Evolutionary conservation across 345 rosid genomes (phyloP), one percentile per base, ranked within the genome.

Genomic region (Salix udensis): DNA sequence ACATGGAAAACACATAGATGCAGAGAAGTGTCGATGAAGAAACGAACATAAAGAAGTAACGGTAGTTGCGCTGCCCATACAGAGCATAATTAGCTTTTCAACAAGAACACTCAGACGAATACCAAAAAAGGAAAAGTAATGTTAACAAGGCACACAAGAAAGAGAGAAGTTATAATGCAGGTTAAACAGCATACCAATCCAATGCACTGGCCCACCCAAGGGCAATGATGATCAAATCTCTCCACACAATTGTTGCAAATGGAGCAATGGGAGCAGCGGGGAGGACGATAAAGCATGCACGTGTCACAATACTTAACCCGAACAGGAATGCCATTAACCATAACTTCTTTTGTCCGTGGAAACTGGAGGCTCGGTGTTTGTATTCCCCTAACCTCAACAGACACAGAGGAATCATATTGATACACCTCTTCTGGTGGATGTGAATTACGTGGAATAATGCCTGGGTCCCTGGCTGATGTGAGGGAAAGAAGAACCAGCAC

Each of bases 191-290:
- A 78, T 89, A 96, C 99, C 95, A 90, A 53, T 82, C 99, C 99
- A 84, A 96, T 88, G 86, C 99, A 96, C 80, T 96, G 99, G 65
- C 99, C 99, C 71, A 96, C 98, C 99, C 99, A 96, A 19, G 98
- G 98, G 82, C 99, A 96, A 80, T 96, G 98, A 81, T 96, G 99
- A 86, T 96, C 99, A 83, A 96, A 96, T 65, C 99, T 91, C 84
- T 93, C 98, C 61, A 96, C 97, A 40, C 99, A 94, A 68, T 94
- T 92, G 83, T 89, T 86, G 82, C 97, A 92, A 76, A 92, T 92
- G 75, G 94, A 90, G 83, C 97, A 92, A 77, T 96, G 99, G 34
- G 98, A 94, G 84, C 99, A 96, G 70, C 99, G 97, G 48, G 98
- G 97, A 83, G 98, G 99, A 70, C 97, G 91, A 77, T 92, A 96